Conservation (phyloP, 2,329 filamentous ascomycete species). For the Fusarium cyanostomum region DNA sequence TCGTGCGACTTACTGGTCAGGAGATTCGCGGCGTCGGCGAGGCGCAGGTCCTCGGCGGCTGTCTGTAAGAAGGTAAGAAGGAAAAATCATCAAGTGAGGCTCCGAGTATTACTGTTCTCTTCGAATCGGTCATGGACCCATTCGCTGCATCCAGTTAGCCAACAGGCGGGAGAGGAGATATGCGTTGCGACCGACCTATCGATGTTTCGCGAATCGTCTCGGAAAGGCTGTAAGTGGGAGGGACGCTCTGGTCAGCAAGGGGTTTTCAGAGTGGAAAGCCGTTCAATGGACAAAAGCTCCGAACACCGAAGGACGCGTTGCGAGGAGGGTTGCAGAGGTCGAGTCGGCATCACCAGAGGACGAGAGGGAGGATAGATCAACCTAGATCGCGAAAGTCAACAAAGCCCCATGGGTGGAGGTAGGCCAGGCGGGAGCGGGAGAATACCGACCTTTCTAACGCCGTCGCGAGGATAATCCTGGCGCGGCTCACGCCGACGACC, state of each 20-base stretch:
- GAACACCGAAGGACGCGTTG: conserved; percentile 45
- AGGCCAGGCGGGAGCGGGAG: neutral
- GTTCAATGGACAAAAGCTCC: conserved; percentile 45
- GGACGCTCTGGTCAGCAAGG: conserved; percentile 50
- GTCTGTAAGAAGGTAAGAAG: conserved; percentile 45
- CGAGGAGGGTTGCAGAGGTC: conserved; percentile 44
- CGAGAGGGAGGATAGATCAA: conserved; percentile 48
- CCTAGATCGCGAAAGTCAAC: conserved; percentile 42
- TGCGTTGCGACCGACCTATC: conserved; percentile 67
- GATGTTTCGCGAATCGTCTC: conserved; percentile 71
- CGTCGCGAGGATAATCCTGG: conserved; percentile 75
- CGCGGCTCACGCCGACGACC: conserved; percentile 51
- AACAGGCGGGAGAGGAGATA: neutral
- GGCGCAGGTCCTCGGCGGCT: conserved; percentile 54
- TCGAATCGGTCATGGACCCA: conserved; percentile 95
- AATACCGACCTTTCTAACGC: conserved; percentile 82
- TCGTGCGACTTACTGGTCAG: conserved; percentile 48
- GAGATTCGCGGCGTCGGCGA: conserved; percentile 56
- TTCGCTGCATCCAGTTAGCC: conserved; percentile 64
- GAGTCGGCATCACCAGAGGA: conserved; percentile 41
- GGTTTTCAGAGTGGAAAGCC: conserved; percentile 48
- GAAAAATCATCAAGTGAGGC: conserved; percentile 2
- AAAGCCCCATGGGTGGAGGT: conserved; percentile 12
- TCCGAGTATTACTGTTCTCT: conserved; percentile 66
- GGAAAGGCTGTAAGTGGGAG: conserved; percentile 65